phyloP scores from a whole-genome alignment of 2,329 filamentous ascomycete species.

The Alternaria hordeiaustralica region DNA sequence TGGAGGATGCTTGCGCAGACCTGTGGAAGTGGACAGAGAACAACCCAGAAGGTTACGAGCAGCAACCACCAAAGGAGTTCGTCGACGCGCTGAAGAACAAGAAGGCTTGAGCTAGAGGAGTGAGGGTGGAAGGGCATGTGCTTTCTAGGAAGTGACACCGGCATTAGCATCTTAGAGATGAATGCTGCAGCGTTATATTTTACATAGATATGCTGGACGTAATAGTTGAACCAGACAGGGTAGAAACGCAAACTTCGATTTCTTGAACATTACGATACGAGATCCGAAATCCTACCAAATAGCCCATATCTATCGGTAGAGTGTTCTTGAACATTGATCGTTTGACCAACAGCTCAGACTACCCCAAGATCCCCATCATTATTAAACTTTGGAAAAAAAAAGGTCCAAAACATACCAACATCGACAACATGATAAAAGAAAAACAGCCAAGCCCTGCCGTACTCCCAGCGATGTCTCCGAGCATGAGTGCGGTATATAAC shows the following conservation, averaged over 20 bases:
- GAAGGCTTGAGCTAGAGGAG: slow-evolving; percentile 14
- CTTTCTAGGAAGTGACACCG: background rate
- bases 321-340: no score
- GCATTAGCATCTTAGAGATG: background rate
- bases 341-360: background rate
- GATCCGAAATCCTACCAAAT: no score
- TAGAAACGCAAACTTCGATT: background rate
- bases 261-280: background rate
- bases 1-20: slow-evolving; percentile 93
- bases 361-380: background rate
- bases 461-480: background rate
- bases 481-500: background rate
- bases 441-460: background rate
- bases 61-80: slow-evolving; percentile 85
- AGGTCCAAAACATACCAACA: background rate
- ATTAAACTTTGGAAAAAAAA: background rate
- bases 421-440: background rate
- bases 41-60: slow-evolving; percentile 93
- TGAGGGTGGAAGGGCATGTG: background rate
- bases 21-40: slow-evolving; percentile 97
- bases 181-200: background rate
- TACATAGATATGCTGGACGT: background rate
- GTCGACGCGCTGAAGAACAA: slow-evolving; percentile 61
- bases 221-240: background rate
- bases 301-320: no score